A percentile compares a stretch with the other conserved stretches of the same genome.
phyloP scores from a whole-genome alignment of 2,329 filamentous ascomycete genomes.

The Graphilbum sp. region DNA sequence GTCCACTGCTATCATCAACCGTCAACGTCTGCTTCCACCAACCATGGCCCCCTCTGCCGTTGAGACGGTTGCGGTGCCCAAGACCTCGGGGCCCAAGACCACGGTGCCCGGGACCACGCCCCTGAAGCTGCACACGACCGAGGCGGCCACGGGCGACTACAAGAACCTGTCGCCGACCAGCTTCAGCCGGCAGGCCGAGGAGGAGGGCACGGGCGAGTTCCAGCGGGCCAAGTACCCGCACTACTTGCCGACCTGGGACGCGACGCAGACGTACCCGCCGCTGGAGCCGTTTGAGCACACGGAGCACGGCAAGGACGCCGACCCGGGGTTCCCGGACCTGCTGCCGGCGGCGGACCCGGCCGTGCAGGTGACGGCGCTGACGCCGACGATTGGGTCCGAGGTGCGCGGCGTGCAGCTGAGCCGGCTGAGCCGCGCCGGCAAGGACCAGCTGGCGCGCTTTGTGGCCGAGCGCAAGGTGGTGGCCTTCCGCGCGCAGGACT shows the following conservation, averaged over 20 bases:
- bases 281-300: slow-evolving; percentile 49
- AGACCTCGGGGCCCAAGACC: background rate
- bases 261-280: slow-evolving; percentile 40
- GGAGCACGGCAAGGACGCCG: slow-evolving; percentile 55
- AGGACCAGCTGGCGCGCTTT: slow-evolving; percentile 53
- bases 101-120: slow-evolving; percentile 7
- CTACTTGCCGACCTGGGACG: slow-evolving; percentile 49
- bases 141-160: slow-evolving; percentile 11
- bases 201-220: slow-evolving; percentile 7
- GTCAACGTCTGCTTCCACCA: no score
- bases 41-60: slow-evolving; percentile 7
- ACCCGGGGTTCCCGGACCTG: slow-evolving; percentile 45
- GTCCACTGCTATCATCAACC: no score
- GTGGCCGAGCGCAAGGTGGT: slow-evolving; percentile 56
- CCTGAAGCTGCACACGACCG: slow-evolving; percentile 22
- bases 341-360: slow-evolving; percentile 27
- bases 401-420: slow-evolving; percentile 51
- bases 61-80: slow-evolving; percentile 10
- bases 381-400: slow-evolving; percentile 51
- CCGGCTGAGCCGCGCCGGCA: slow-evolving; percentile 42
- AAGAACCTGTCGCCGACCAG: slow-evolving; percentile 9
- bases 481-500: slow-evolving; percentile 53
- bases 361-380: slow-evolving; percentile 42
- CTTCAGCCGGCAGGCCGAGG: slow-evolving; percentile 9
- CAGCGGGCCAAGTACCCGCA: slow-evolving; percentile 32